Evolutionary conservation across 768 basidiomycete species (phyloP).

Genomic region (Tricholoma sp.): DNA sequence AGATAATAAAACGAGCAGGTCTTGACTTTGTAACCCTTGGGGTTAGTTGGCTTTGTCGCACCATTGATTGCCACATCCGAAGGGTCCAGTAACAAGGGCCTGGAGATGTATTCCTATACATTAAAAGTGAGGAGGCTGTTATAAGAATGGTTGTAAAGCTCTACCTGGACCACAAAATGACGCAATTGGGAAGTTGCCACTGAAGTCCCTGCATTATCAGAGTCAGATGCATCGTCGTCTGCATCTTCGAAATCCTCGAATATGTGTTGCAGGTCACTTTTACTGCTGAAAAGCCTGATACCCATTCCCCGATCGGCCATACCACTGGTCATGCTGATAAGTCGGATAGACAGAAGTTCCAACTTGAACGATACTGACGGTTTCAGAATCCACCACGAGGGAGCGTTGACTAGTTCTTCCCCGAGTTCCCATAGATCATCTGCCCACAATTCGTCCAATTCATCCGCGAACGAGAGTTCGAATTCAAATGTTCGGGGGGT

Average conservation of each 20-base stretch:
- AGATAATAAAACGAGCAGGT: not conserved
- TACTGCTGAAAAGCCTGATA: constrained; percentile 82
- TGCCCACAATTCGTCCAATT: constrained; percentile 87
- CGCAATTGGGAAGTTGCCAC: constrained; percentile 84
- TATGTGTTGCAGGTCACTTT: constrained; percentile 64
- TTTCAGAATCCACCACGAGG: constrained; percentile 91
- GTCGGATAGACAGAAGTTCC: not conserved
- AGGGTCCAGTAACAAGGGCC: constrained; percentile 77
- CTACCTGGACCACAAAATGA: constrained; percentile 94
- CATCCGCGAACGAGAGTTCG: constrained; percentile 87
- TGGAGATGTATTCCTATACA: constrained; percentile 78
- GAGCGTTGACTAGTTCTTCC: constrained; percentile 44
- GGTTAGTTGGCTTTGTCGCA: constrained; percentile 12
- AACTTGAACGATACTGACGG: constrained; percentile 41
- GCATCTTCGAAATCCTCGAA: constrained; percentile 76
- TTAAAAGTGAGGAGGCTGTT: not conserved
- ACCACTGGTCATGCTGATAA: constrained; percentile 37
- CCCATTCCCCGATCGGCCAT: constrained; percentile 98
- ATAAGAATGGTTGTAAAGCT: constrained; percentile 3
- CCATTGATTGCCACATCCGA: constrained; percentile 32
- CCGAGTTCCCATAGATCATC: constrained; percentile 93
- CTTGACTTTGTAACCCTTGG: constrained; percentile 57
- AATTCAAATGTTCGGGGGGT: constrained; percentile 78
- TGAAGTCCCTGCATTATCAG: constrained; percentile 41
- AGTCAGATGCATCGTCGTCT: constrained; percentile 43